Conservation (phyloP, 805 yeast genomes). For the Torulaspora franciscae region DNA sequence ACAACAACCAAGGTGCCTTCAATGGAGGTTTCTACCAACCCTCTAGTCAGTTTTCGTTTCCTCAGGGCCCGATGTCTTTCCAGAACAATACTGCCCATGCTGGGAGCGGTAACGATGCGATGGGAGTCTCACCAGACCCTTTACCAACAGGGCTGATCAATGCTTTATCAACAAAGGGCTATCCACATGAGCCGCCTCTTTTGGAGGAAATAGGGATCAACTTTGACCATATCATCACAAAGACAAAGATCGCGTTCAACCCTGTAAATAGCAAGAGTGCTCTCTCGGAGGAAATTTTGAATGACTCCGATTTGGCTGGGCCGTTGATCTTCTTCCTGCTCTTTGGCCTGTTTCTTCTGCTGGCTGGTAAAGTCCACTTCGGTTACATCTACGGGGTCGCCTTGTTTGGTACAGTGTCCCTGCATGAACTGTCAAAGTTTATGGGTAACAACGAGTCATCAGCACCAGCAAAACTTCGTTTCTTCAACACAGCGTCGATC, state of each 20-base stretch:
- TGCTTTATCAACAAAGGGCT: slow-evolving; percentile 89
- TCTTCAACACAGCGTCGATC: slow-evolving; percentile 76
- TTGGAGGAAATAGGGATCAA: slow-evolving; percentile 92
- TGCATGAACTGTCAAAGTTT: slow-evolving; percentile 77
- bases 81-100: slow-evolving; percentile 17
- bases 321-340: slow-evolving; percentile 83
- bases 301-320: slow-evolving; percentile 92
- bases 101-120: slow-evolving; percentile 12
- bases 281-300: slow-evolving; percentile 68
- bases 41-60: slow-evolving; percentile 28
- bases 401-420: slow-evolving; percentile 77
- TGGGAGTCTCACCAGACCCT: slow-evolving; percentile 32
- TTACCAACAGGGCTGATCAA: slow-evolving; percentile 77
- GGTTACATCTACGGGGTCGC: slow-evolving; percentile 98
- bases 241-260: slow-evolving; percentile 80
- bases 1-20: slow-evolving; percentile 8
- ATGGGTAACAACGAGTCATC: slow-evolving; percentile 59
- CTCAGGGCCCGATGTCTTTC: slow-evolving; percentile 39
- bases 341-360: slow-evolving; percentile 75
- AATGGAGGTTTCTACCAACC: slow-evolving; percentile 25
- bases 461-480: slow-evolving; percentile 37
- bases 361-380: slow-evolving; percentile 92
- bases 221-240: slow-evolving; percentile 76
- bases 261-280: slow-evolving; percentile 51
- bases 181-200: slow-evolving; percentile 90